Conservation (phyloP, 2,329 filamentous ascomycete species). For the Neonectria ditissima region DNA sequence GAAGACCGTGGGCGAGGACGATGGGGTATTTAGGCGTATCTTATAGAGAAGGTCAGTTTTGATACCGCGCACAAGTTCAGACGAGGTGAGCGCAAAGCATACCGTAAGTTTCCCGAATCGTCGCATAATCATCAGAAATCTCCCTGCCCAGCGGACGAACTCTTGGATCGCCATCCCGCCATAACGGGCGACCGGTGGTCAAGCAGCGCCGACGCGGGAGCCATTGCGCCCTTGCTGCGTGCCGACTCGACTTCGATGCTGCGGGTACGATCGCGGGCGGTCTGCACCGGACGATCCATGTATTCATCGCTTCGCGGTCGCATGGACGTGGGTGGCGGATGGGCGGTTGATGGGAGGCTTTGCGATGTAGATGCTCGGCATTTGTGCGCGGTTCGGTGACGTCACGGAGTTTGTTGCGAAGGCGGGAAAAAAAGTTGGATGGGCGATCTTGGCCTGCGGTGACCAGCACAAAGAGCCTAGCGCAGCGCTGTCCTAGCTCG, state of each 20-base stretch:
- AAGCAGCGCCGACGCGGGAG: slow-evolving; percentile 20
- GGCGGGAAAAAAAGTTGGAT: background rate
- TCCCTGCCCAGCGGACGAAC: slow-evolving; percentile 54
- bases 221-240: slow-evolving; percentile 19
- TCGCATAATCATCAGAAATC: slow-evolving; percentile 61
- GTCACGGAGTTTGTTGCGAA: slow-evolving; percentile 31
- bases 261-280: slow-evolving; percentile 10
- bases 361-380: slow-evolving; percentile 8
- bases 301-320: slow-evolving; percentile 36
- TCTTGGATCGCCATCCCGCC: slow-evolving; percentile 51
- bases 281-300: slow-evolving; percentile 33
- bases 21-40: slow-evolving; percentile 70
- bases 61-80: background rate
- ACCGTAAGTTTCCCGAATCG: slow-evolving; percentile 60
- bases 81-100: slow-evolving; percentile 18
- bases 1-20: slow-evolving; percentile 73
- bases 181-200: slow-evolving; percentile 21
- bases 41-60: slow-evolving; percentile 41
- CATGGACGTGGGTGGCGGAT: slow-evolving; percentile 16
- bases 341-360: slow-evolving; percentile 13
- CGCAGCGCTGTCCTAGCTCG: background rate
- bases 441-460: background rate
- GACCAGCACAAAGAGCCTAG: background rate
- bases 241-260: background rate
- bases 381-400: slow-evolving; percentile 30